Evolutionary conservation across 768 basidiomycete genomes (phyloP).

Genomic region (Amanita subjunquillea): DNA sequence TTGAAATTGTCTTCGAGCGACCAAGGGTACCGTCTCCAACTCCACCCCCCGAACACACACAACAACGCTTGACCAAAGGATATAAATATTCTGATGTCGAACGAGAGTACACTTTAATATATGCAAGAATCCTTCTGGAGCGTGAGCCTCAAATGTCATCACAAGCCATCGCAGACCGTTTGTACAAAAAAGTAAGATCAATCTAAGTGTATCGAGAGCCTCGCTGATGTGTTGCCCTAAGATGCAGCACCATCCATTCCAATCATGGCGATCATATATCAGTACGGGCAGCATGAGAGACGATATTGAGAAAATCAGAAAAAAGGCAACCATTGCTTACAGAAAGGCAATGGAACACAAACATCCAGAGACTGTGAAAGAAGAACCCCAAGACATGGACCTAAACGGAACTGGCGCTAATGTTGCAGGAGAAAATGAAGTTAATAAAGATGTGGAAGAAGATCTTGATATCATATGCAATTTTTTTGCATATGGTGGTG

Average conservation of each 20-base stretch:
- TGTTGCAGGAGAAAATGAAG: background rate
- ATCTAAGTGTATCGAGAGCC: background rate
- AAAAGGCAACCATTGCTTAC: constrained; percentile 38
- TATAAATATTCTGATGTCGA: constrained; percentile 44
- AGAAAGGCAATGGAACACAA: constrained; percentile 26
- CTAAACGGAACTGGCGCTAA: background rate
- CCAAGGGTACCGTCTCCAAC: constrained; percentile 27
- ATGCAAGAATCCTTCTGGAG: constrained; percentile 34
- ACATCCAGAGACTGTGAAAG: constrained; percentile 11
- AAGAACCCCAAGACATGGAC: constrained; percentile 4
- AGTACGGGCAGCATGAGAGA: constrained; percentile 15
- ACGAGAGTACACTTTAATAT: constrained; percentile 32
- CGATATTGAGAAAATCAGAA: constrained; percentile 36
- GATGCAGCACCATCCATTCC: constrained; percentile 49
- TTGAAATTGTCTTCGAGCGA: background rate
- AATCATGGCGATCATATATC: constrained; percentile 42
- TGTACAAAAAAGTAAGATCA: constrained; percentile 35
- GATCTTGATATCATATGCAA: constrained; percentile 42
- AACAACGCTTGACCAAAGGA: constrained; percentile 16
- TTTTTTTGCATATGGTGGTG: constrained; percentile 45
- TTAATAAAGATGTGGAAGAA: constrained; percentile 15
- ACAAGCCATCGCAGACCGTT: constrained; percentile 22
- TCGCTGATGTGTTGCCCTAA: constrained; percentile 15
- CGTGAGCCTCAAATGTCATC: constrained; percentile 36
- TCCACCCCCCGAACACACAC: constrained; percentile 25